These are phyloP conservation scores for Penicillium expansum DNA, from an alignment of 2,329 filamentous ascomycete genomes.

Conservation along the genomic window DNA sequence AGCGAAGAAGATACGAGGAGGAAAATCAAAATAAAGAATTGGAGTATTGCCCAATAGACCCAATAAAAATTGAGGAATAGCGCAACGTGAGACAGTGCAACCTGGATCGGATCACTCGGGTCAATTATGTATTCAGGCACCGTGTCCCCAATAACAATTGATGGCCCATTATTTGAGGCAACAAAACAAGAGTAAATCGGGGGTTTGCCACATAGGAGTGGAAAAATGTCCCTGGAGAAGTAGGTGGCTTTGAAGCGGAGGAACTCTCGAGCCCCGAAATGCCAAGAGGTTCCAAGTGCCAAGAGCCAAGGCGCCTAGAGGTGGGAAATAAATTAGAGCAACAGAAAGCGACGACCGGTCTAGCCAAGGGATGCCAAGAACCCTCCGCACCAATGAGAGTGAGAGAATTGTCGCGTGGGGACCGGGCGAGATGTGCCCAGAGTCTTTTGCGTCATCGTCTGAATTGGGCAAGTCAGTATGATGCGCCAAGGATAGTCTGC, in stretches of 20 bases:
- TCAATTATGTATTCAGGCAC: constrained; percentile 5
- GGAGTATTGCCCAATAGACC: constrained; percentile 11
- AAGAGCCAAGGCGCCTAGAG: constrained; percentile 18
- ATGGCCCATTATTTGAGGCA: not conserved
- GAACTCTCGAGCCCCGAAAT: constrained; percentile 15
- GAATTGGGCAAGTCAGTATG: not conserved
- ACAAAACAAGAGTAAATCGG: not conserved
- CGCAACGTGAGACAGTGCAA: constrained; percentile 3
- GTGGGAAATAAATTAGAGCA: not conserved
- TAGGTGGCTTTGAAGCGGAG: constrained; percentile 21
- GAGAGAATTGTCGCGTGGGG: constrained; percentile 8
- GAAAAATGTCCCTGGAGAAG: constrained; percentile 8
- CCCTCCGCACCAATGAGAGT: constrained; percentile 11
- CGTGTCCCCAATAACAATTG: not conserved
- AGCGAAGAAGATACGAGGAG: constrained; percentile 11
- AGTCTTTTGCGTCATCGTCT: constrained; percentile 24
- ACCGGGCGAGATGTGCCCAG: constrained; percentile 19
- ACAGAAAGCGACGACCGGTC: not conserved
- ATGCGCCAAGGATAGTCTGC: constrained; percentile 19
- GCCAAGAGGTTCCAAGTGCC: constrained; percentile 21
- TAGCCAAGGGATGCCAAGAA: not conserved
- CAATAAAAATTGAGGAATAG: not conserved
- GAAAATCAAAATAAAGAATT: constrained; percentile 2
- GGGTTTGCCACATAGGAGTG: not conserved
- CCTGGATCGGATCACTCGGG: constrained; percentile 10